Conservation (phyloP, 805 yeast genomes). For the Candida maris region DNA sequence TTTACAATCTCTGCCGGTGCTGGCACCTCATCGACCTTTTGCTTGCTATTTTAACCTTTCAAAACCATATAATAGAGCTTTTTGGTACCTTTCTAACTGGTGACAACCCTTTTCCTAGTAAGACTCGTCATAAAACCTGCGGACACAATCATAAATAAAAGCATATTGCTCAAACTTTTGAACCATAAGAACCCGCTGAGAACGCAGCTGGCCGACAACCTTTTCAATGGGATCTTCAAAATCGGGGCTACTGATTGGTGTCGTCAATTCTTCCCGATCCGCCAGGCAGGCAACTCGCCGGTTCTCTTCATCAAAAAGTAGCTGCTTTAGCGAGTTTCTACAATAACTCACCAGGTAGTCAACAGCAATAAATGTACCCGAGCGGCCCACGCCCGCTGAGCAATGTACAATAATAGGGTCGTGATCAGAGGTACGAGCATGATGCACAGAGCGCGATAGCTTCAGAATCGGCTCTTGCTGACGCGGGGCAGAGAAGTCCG, state of each 20-base stretch:
- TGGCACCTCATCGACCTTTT: neutral
- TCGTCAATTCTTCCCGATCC: constrained; percentile 16
- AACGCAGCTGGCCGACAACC: constrained; percentile 42
- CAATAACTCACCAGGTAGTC: constrained; percentile 34
- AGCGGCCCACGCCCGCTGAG: constrained; percentile 60
- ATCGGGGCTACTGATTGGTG: constrained; percentile 19
- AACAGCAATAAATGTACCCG: constrained; percentile 48
- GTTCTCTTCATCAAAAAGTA: constrained; percentile 5
- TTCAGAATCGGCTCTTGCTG: constrained; percentile 31
- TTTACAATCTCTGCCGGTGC: neutral
- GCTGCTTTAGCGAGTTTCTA: neutral
- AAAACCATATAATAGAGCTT: neutral
- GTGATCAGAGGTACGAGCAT: neutral
- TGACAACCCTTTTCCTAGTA: constrained; percentile 1
- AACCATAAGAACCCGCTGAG: constrained; percentile 52
- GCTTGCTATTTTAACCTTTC: constrained; percentile 2
- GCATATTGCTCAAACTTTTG: constrained; percentile 48
- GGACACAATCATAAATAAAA: constrained; percentile 43
- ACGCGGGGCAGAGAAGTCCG: constrained; percentile 40
- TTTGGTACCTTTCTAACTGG: too few species aligned
- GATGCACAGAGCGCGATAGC: constrained; percentile 17
- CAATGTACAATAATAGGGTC: constrained; percentile 45
- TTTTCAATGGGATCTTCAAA: constrained; percentile 39
- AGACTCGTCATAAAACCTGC: constrained; percentile 15
- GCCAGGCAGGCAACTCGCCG: constrained; percentile 11